Base-by-base conservation (phyloP, 805 yeast species). In the Yamadazyma tumulicola region DNA sequence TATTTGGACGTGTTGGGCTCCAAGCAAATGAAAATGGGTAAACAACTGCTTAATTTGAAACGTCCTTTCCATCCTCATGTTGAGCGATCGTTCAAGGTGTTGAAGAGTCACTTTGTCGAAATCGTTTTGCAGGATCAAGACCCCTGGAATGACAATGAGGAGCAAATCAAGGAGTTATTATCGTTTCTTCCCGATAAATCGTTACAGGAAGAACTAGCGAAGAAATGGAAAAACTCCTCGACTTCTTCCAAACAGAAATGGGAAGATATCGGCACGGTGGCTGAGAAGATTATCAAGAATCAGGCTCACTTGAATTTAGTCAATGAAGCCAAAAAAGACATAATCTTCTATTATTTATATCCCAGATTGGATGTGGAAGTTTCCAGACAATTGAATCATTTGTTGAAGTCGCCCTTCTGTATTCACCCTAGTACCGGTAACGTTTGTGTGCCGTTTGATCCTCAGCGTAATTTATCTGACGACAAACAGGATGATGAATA, bases 401-500 rank as follows among this genome's bases (percentile, higher is more conserved):
- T 93, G 61, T 73, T 93, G 49, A 93, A 93, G 55, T 85, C 97
- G 1, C 98, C 98, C 12, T 93, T 93, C 57, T 91, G 97, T 65
- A 80, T 93, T 27, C 98, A 93, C 57, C 98, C 98, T 2, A 81
- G 87, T 2, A 93, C 98, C 0, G 96, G 96, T 6, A 83, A 85
- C 49, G 85, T 93, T 3, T 93, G 97, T 75, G 96, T 93, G 6
- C 96, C 97, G 0, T 82, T 77, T 43, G 78, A 76, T 47, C 79
- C 81, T 1, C 37, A 43, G 4, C 52, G 61, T 25, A 66, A 64
- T 42, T 45, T 67, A 22, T 52, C 60, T 6, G 52, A 48, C 13
- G 54, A 61, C 33, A 30, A 35, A 16, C 61, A 55, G 2, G 69
- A 66, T 40, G 72, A 64, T 37, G 57, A 40, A 1, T 67, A 65